Percentiles rank a stretch among this genome's conserved stretches.
These are phyloP conservation scores for Colletotrichum musicola DNA, from an alignment of 2,329 filamentous ascomycete genomes.

Conservation along the genomic window DNA sequence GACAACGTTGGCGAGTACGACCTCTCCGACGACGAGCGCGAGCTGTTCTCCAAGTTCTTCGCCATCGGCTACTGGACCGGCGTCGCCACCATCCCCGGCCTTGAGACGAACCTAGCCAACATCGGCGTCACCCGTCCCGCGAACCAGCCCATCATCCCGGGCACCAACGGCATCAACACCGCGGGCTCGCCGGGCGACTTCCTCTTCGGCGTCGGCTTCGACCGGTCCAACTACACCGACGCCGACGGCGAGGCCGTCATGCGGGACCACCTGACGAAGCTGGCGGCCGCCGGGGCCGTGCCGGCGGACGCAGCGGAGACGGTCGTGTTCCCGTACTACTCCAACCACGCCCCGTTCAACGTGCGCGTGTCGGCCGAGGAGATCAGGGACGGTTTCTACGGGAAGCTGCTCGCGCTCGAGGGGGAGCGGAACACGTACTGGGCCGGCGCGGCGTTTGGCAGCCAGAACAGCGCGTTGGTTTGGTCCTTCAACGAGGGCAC, in stretches of 20 bases:
- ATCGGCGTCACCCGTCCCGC: constrained; percentile 30
- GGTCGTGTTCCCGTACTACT: constrained; percentile 39
- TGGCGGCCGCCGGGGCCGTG: constrained; percentile 28
- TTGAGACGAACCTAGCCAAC: constrained; percentile 44
- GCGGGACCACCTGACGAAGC: constrained; percentile 20
- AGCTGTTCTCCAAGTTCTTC: constrained; percentile 51
- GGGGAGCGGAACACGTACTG: constrained; percentile 52
- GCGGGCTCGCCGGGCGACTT: constrained; percentile 37
- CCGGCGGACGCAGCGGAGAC: constrained; percentile 26
- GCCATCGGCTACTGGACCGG: constrained; percentile 49
- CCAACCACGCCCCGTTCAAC: constrained; percentile 46
- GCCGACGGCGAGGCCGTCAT: constrained; percentile 39
- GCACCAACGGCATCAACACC: constrained; percentile 40
- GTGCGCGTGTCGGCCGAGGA: constrained; percentile 45
- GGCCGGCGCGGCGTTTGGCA: constrained; percentile 46
- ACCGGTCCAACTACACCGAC: constrained; percentile 26
- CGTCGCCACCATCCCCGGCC: constrained; percentile 46
- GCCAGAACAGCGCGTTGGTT: constrained; percentile 31
- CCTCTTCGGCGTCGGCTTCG: constrained; percentile 38
- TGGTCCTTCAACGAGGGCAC: constrained; percentile 31
- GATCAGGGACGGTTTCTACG: constrained; percentile 50
- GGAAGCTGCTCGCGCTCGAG: constrained; percentile 49
- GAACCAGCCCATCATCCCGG: constrained; percentile 38
- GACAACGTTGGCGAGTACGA: constrained; percentile 49
- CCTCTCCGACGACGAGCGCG: constrained; percentile 46